Evolutionary conservation across 768 basidiomycete genomes (phyloP), one percentile per base, ranked within the genome.

Genomic region (Trametes coccinea): DNA sequence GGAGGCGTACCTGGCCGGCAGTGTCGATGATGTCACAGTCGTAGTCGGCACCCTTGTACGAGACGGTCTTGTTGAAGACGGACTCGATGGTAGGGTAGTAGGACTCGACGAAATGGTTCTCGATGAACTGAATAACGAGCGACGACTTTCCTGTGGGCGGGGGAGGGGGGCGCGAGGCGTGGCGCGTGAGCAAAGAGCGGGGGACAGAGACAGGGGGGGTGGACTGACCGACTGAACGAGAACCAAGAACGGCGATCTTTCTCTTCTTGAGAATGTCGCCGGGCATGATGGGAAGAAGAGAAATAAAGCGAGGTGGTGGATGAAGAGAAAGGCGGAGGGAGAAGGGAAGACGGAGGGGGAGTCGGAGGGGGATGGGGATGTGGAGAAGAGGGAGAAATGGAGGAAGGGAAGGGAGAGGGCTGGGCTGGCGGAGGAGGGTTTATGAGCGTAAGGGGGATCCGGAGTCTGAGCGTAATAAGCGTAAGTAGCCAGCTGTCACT

Each of bases 11-110:
- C 86, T 98, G 96, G 31, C 96, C 96, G 53, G 96, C 96, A 65
- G 94, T 96, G 74, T 98, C 96, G 69, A 98, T 93, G 78, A 98
- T 95, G 76, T 96, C 94, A 77, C 95, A 95, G 62, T 94, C 89
- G 70, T 95, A 98, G 70, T 95, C 93, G 34, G 88, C 82, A 52
- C 95, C 95, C 58, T 92, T 92, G 79, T 91, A 89, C 60, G 82
- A 84, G 70, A 98, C 86, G 61, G 82, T 87, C 81, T 96, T 97
- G 53, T 86, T 81, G 74, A 88, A 90, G 11, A 90, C 93, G 67
- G 82, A 86, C 76, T 98, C 95, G 71, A 96, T 96, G 53, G 95
- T 98, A 41, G 96, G 96, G 77, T 93, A 95, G 79, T 98, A 98
- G 7, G 88, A 82, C 62, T 96, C 95, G 73, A 89, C 83, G 71